phyloP scores from a whole-genome alignment of 2,329 filamentous ascomycete genomes.

The Ambrosiella xylebori region DNA sequence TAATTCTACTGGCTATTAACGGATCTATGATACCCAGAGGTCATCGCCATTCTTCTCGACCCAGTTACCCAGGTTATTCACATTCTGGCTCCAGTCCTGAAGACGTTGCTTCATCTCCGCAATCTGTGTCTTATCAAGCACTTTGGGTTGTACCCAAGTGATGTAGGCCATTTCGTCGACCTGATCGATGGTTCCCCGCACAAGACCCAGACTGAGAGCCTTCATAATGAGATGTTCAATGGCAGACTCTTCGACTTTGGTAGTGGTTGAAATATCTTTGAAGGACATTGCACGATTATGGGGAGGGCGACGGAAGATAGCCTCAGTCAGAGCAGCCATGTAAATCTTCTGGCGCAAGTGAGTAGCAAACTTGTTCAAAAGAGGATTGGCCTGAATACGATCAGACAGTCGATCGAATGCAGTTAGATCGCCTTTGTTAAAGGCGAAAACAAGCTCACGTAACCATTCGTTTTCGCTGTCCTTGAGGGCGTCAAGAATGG shows the following conservation, averaged over 20 bases:
- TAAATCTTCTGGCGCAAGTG: slow-evolving; percentile 97
- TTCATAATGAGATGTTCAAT: slow-evolving; percentile 99
- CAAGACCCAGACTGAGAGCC: slow-evolving; percentile 79
- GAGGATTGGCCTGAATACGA: slow-evolving; percentile 62
- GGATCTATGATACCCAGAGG: slow-evolving; percentile 67
- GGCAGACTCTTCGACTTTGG: slow-evolving; percentile 75
- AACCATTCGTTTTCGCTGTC: slow-evolving; percentile 67
- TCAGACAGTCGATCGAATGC: slow-evolving; percentile 71
- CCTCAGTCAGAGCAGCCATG: slow-evolving; percentile 85
- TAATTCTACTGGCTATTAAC: background rate
- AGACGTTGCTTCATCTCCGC: slow-evolving; percentile 76
- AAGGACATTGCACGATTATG: slow-evolving; percentile 95
- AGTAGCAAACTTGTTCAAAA: slow-evolving; percentile 61
- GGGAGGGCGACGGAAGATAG: slow-evolving; percentile 86
- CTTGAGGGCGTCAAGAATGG: slow-evolving; percentile 69
- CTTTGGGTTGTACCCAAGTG: slow-evolving; percentile 98
- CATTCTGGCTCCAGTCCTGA: slow-evolving; percentile 88
- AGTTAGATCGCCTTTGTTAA: slow-evolving; percentile 83
- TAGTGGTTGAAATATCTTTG: slow-evolving; percentile 71
- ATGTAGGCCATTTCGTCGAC: slow-evolving; percentile 88
- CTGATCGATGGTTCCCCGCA: slow-evolving; percentile 89
- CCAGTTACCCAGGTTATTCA: slow-evolving; percentile 93
- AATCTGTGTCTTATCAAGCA: slow-evolving; percentile 89
- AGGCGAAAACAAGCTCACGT: slow-evolving; percentile 87
- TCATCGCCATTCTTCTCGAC: slow-evolving; percentile 88